Percentiles rank a stretch among this genome's conserved stretches.
Evolutionary conservation across 208 protist species (phyloP).

Genomic region (Trypanosoma melophagium): DNA sequence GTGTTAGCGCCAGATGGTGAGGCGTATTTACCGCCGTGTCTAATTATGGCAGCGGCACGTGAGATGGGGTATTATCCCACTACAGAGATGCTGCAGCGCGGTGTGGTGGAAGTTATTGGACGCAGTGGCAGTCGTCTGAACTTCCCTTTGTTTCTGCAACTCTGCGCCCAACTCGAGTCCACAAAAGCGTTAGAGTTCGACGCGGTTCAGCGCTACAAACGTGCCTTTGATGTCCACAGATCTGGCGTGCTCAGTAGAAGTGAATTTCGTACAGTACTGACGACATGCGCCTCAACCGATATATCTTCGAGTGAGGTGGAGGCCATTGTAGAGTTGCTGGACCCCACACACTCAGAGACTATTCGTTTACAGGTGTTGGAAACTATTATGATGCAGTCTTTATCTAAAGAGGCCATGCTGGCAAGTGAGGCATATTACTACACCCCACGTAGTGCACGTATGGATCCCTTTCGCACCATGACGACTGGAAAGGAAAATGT

Average conservation of each 20-base stretch:
- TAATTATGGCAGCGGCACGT: constrained; percentile 36
- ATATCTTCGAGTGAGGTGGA: constrained; percentile 49
- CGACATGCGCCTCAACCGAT: constrained; percentile 25
- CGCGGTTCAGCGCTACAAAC: constrained; percentile 5
- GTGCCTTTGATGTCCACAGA: constrained; percentile 32
- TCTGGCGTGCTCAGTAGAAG: constrained; percentile 33
- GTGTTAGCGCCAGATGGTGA: constrained; percentile 23
- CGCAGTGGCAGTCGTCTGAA: constrained; percentile 22
- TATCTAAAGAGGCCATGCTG: neutral
- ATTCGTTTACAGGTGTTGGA: constrained; percentile 25
- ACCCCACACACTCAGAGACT: constrained; percentile 36
- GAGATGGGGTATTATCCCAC: constrained; percentile 69
- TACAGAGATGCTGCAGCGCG: constrained; percentile 26
- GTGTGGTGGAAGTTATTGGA: constrained; percentile 24
- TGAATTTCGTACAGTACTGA: constrained; percentile 44
- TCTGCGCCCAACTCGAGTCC: constrained; percentile 44
- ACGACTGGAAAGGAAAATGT: no score
- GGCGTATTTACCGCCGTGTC: constrained; percentile 43
- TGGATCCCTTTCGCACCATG: neutral
- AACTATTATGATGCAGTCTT: constrained; percentile 19
- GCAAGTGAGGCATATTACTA: neutral
- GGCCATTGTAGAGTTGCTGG: constrained; percentile 62
- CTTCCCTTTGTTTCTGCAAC: constrained; percentile 52
- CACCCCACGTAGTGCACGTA: constrained; percentile 8
- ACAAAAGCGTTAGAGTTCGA: constrained; percentile 9